phyloP scores from a whole-genome alignment of 2,329 filamentous ascomycete genomes.

The Aplosporella prunicola region DNA sequence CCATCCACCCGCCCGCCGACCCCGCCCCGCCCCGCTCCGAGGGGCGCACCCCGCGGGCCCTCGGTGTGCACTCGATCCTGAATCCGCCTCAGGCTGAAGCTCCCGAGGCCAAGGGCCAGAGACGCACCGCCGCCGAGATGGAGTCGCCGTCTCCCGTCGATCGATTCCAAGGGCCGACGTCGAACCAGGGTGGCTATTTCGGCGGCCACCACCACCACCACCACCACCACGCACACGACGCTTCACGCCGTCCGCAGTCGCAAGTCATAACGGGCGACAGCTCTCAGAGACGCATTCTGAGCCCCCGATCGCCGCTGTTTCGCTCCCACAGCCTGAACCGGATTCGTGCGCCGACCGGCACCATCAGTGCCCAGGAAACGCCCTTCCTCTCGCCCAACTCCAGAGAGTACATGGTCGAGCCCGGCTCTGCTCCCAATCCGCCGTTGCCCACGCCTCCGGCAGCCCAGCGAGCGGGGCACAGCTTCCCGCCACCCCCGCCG shows the following conservation, averaged over 20 bases:
- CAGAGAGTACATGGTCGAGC: constrained; percentile 32
- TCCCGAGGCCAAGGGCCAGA: constrained; percentile 19
- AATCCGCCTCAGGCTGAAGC: constrained; percentile 33
- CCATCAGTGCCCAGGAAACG: constrained; percentile 40
- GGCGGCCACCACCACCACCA: constrained; percentile 1
- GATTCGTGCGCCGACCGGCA: constrained; percentile 35
- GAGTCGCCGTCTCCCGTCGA: constrained; percentile 33
- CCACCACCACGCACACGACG: not conserved
- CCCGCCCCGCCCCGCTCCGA: constrained; percentile 16
- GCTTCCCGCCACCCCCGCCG: constrained; percentile 17
- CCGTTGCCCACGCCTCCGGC: constrained; percentile 39
- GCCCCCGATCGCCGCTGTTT: constrained; percentile 47
- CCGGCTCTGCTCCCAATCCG: constrained; percentile 33
- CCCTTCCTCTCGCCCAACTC: constrained; percentile 38
- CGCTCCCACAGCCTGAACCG: constrained; percentile 43
- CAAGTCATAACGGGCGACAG: not conserved
- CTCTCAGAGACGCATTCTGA: constrained; percentile 41
- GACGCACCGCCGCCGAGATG: constrained; percentile 36
- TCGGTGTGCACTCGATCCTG: constrained; percentile 38
- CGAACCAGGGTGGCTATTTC: constrained; percentile 20
- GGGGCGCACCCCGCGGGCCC: constrained; percentile 24
- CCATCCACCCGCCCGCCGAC: constrained; percentile 7
- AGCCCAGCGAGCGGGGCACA: constrained; percentile 27
- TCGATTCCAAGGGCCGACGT: constrained; percentile 21
- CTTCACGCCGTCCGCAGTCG: constrained; percentile 1